Evolutionary conservation across 306 rosid species (phyloP).

Genomic region (Glycyrrhiza uralensis): DNA sequence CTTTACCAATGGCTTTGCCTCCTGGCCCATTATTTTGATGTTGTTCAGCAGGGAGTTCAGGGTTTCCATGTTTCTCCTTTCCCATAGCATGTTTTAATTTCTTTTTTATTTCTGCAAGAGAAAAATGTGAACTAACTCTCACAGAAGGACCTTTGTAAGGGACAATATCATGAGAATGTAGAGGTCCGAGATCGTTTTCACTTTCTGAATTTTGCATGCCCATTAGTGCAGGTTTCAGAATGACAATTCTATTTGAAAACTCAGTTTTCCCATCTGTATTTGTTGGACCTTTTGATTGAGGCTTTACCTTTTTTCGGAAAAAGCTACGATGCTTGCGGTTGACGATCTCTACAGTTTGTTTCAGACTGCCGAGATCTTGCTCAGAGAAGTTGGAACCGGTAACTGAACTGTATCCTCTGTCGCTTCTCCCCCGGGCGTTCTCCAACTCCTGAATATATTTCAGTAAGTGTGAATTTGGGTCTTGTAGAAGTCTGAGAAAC

Average conservation of each 20-base stretch:
- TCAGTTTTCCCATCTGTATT: conserved; percentile 44
- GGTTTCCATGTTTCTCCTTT: conserved; percentile 62
- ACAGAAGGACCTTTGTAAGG: conserved; percentile 44
- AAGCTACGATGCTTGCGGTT: conserved; percentile 54
- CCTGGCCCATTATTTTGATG: conserved; percentile 26
- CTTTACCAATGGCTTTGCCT: conserved; percentile 43
- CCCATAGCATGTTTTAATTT: conserved; percentile 80
- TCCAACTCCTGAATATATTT: conserved; percentile 66
- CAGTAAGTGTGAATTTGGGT: conserved; percentile 66
- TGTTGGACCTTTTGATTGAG: conserved; percentile 44
- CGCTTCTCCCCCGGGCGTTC: conserved; percentile 35
- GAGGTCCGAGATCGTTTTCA: conserved; percentile 34
- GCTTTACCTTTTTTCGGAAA: conserved; percentile 66
- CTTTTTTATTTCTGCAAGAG: conserved; percentile 76
- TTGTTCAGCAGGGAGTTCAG: conserved; percentile 16
- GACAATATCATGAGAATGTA: conserved; percentile 36
- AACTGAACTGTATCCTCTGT: conserved; percentile 40
- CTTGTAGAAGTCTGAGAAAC: conserved; percentile 60
- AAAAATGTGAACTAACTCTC: conserved; percentile 62
- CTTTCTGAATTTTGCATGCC: conserved; percentile 41
- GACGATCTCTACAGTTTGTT: conserved; percentile 52
- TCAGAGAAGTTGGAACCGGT: conserved; percentile 40
- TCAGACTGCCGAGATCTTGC: conserved; percentile 37
- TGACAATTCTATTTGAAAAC: conserved; percentile 67
- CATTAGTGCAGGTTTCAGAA: conserved; percentile 66